Evolutionary conservation across 176 grass and related monocot species (phyloP), one percentile per base, ranked within the genome.

Genomic region (Pharus latifolius): DNA sequence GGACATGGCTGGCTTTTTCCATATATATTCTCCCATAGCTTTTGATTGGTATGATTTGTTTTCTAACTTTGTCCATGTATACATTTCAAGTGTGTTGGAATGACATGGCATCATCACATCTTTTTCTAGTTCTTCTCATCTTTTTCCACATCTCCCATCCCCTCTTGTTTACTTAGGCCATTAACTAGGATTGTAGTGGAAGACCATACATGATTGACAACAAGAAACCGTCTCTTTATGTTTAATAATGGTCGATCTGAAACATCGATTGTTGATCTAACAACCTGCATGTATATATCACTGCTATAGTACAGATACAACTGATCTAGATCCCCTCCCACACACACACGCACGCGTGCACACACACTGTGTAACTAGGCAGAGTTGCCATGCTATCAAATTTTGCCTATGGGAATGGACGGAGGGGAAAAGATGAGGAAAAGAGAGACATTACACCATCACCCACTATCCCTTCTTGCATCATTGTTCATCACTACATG

Each of bases 401-500:
- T 69, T 47, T 24, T 66, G 25, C 16, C 63, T 9, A 30, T n/a
- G 25, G 42, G 25, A 31, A n/a, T n/a, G n/a, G n/a, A n/a, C n/a
- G n/a, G n/a, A n/a, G n/a, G n/a, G 6, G 31, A 17, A 62, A 41
- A 29, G 46, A 19, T 19, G 5, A 75, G 20, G 30, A 22, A 37
- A 33, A 22, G 43, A 56, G 55, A 43, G 70, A 61, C 63, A 67
- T 45, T 32, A n/a, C 72, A 70, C 56, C 72, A 11, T 29, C 14
- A 46, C 63, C 65, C 73, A 83, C 65, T 83, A 57, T 3, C 17
- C 19, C 37, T 33, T 15, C n/a, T 31, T 23, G 49, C 73, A 85
- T 63, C 20, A 85, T 79, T 80, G 62, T 49, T 25, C 63, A 80
- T 85, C 46, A 80, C 52, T 60, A 18, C 58, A 72, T 73, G 55